Evolutionary conservation across 129 eudicot species (phyloP).

Genomic region (Pseudognaphalium luteoalbum): DNA sequence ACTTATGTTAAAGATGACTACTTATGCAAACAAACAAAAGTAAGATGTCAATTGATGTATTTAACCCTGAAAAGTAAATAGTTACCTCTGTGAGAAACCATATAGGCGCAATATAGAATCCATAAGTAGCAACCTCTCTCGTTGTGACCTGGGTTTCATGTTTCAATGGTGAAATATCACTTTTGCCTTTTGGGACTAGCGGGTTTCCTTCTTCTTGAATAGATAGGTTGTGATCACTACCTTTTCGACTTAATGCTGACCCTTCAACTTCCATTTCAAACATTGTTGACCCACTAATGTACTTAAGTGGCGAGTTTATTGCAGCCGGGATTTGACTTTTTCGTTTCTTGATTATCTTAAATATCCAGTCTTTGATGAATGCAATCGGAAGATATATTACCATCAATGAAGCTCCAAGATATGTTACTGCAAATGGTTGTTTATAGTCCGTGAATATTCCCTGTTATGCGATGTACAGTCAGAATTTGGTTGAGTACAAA

Average conservation of each 20-base stretch:
- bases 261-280: slow-evolving; percentile 72
- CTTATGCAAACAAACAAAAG: neutral
- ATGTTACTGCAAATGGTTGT: slow-evolving; percentile 99
- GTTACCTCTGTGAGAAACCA: slow-evolving; percentile 96
- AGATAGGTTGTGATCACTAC: slow-evolving; percentile 61
- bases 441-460: slow-evolving; percentile 79
- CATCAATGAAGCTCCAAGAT: slow-evolving; percentile 98
- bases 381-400: slow-evolving; percentile 95
- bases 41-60: slow-evolving; percentile 1
- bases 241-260: slow-evolving; percentile 52
- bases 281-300: slow-evolving; percentile 49
- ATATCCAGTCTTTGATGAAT: slow-evolving; percentile 74
- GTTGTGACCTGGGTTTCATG: slow-evolving; percentile 57
- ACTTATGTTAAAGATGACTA: neutral
- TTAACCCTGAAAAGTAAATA: neutral
- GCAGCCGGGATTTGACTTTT: slow-evolving; percentile 38
- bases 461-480: slow-evolving; percentile 40
- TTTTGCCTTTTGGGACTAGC: slow-evolving; percentile 46
- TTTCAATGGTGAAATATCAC: slow-evolving; percentile 37
- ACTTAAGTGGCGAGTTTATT: slow-evolving; percentile 57
- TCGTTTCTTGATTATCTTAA: slow-evolving; percentile 47
- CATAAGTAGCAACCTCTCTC: slow-evolving; percentile 75
- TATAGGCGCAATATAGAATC: slow-evolving; percentile 89
- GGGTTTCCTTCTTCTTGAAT: slow-evolving; percentile 66
- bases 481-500: neutral